Percentiles rank a stretch among this genome's conserved stretches.
These are phyloP conservation scores for Zygosaccharomyces rouxii DNA, from an alignment of 805 yeast species.

Conservation along the genomic window DNA sequence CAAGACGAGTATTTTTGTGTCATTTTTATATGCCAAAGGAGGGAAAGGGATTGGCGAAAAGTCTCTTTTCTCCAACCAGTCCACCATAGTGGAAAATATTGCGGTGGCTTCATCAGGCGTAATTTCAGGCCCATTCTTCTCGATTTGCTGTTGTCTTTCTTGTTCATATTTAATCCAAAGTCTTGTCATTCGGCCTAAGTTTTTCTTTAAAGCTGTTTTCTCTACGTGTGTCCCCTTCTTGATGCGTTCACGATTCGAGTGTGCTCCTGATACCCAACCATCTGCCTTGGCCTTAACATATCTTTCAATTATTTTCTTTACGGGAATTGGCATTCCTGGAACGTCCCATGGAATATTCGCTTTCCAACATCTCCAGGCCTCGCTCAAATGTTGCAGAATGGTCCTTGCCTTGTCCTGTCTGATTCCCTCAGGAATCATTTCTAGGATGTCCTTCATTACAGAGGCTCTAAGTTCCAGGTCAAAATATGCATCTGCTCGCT, in stretches of 20 bases:
- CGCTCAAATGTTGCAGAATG: constrained; percentile 87
- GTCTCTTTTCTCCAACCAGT: constrained; percentile 81
- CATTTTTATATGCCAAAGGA: constrained; percentile 86
- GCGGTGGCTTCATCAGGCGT: constrained; percentile 85
- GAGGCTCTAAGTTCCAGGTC: constrained; percentile 91
- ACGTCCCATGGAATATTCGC: constrained; percentile 98
- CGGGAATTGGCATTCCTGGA: constrained; percentile 90
- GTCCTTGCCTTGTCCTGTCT: constrained; percentile 82
- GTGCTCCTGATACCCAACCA: constrained; percentile 93
- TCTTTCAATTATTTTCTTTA: constrained; percentile 78
- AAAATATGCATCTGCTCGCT: constrained; percentile 89
- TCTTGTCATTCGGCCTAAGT: constrained; percentile 85
- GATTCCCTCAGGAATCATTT: constrained; percentile 94
- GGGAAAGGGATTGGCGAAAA: constrained; percentile 92
- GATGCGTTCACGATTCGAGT: constrained; percentile 84
- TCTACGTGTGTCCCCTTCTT: constrained; percentile 88
- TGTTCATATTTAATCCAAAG: constrained; percentile 92
- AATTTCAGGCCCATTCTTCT: constrained; percentile 82
- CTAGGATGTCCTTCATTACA: constrained; percentile 92
- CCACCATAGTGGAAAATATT: constrained; percentile 79
- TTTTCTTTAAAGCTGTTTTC: constrained; percentile 89
- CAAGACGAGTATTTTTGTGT: constrained; percentile 79
- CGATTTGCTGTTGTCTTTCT: constrained; percentile 74
- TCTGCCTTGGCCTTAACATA: constrained; percentile 94
- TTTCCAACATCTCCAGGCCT: constrained; percentile 99